Evolutionary conservation across 257 asterid genomes (phyloP), one percentile per base, ranked within the genome.

Genomic region (Apocynum venetum): DNA sequence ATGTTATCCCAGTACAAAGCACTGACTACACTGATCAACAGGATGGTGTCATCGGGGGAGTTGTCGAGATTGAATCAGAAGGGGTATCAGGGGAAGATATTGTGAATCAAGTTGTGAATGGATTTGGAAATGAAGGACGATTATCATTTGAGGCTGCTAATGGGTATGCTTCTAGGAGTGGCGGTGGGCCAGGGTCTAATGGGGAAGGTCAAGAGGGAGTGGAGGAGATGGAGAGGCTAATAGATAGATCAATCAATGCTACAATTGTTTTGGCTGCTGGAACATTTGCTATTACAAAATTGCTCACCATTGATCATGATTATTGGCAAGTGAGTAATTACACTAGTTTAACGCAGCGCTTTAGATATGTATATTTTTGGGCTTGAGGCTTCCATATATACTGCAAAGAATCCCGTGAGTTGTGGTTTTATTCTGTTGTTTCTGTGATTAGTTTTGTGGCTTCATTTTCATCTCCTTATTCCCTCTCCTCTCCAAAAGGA

Each of bases 301-400:
- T 93, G 84, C 92, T 93, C 51, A 91, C 98, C 17, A 86, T 93
- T 67, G 98, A 93, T 77, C 89, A 84, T 52, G 90, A 91, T 85
- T 89, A 90, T 74, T 91, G 94, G 98, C 98, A 93, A 76, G 98
- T 93, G 84, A 87, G 96, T 87, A 19, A 35, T 51, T 57, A 15
- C 9, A 49, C 43, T 46, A 4, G n/a, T 55, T 55, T 69, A n/a
- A 46, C 17, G 19, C 46, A 35, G 25, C 63, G 64, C 31, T 53
- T 25, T 41, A 59, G n/a, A 13, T 64, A 11, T 36, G 36, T 20
- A 67, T 66, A 25, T 64, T 40, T 35, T 75, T 20, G 2, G 60
- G n/a, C 6, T 36, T 72, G 63, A 13, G 31, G 14, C 7, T 15
- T 49, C 14, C 40, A 10, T 25, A 2, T 19, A 6, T 78, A 46